phyloP scores from a whole-genome alignment of 306 rosid genomes.

The Cicer judaicum region DNA sequence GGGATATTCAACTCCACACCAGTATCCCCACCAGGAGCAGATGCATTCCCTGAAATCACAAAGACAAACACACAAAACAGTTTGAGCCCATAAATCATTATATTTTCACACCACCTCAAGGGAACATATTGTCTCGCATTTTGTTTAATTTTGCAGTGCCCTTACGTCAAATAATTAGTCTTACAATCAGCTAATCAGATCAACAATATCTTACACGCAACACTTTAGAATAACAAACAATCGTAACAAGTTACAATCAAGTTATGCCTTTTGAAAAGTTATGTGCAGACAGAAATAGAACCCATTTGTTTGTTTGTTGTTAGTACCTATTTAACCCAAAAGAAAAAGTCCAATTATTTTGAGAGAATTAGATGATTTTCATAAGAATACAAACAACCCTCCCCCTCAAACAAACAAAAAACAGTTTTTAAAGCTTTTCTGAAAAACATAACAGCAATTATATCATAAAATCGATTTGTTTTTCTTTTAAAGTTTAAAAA shows the following conservation, averaged over 20 bases:
- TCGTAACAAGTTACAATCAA: not conserved
- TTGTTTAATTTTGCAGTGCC: constrained; percentile 9
- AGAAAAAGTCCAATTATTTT: not conserved
- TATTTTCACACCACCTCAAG: constrained; percentile 4
- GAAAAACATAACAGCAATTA: not conserved
- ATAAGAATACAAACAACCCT: not conserved
- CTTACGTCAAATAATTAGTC: constrained; percentile 19
- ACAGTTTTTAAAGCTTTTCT: not conserved
- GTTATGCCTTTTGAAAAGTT: not conserved
- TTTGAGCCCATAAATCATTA: constrained; percentile 7
- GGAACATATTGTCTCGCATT: not conserved
- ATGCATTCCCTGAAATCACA: constrained; percentile 39
- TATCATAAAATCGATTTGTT: not conserved
- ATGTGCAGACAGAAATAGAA: constrained; percentile 10
- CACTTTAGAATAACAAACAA: not conserved
- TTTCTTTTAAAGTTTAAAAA: not conserved
- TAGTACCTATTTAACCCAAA: not conserved
- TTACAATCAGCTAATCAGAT: not conserved
- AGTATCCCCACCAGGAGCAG: constrained; percentile 35
- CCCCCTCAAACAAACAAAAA: not conserved
- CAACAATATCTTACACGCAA: not conserved
- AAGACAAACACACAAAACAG: constrained; percentile 18
- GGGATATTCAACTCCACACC: constrained; percentile 50
- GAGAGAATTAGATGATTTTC: not conserved
- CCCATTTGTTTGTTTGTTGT: not conserved